Evolutionary conservation across 768 basidiomycete species (phyloP).

Genomic region (Leccinum broughii): DNA sequence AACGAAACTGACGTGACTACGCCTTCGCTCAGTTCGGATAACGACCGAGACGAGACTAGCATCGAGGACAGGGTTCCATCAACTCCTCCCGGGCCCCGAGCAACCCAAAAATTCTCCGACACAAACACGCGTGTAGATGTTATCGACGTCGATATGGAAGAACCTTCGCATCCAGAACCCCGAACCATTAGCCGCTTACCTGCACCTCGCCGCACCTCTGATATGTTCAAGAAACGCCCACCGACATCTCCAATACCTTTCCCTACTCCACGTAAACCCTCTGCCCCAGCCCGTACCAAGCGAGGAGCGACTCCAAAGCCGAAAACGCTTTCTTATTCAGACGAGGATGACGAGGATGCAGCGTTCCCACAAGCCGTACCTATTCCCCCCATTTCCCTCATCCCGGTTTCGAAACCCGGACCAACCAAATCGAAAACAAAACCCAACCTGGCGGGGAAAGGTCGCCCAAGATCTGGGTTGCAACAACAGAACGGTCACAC

Average conservation of each 20-base stretch:
- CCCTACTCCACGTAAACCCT: slow-evolving; percentile 52
- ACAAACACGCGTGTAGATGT: slow-evolving; percentile 24
- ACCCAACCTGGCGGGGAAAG: slow-evolving; percentile 17
- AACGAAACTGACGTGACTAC: slow-evolving; percentile 50
- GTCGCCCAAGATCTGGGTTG: slow-evolving; percentile 12
- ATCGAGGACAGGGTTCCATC: slow-evolving; percentile 49
- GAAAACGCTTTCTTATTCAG: slow-evolving; percentile 11
- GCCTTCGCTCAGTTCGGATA: slow-evolving; percentile 75
- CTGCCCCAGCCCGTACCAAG: slow-evolving; percentile 55
- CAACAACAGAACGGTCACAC: slow-evolving; percentile 4
- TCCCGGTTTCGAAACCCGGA: slow-evolving; percentile 18
- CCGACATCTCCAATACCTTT: slow-evolving; percentile 66
- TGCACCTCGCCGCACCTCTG: slow-evolving; percentile 22
- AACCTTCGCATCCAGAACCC: slow-evolving; percentile 15
- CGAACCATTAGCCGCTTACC: slow-evolving; percentile 10
- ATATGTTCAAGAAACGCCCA: slow-evolving; percentile 58
- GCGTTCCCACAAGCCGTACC: slow-evolving; percentile 3
- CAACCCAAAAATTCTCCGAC: background rate
- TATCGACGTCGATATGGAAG: slow-evolving; percentile 41
- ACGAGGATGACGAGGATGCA: slow-evolving; percentile 31
- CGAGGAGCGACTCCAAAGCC: slow-evolving; percentile 34
- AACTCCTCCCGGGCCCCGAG: slow-evolving; percentile 49
- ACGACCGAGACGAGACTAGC: slow-evolving; percentile 52
- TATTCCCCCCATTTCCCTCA: slow-evolving; percentile 27
- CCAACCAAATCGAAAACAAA: slow-evolving; percentile 19